Percentiles rank a stretch among this genome's conserved stretches.
phyloP scores from a whole-genome alignment of 768 basidiomycete species.

The Agrocybe praecox region DNA sequence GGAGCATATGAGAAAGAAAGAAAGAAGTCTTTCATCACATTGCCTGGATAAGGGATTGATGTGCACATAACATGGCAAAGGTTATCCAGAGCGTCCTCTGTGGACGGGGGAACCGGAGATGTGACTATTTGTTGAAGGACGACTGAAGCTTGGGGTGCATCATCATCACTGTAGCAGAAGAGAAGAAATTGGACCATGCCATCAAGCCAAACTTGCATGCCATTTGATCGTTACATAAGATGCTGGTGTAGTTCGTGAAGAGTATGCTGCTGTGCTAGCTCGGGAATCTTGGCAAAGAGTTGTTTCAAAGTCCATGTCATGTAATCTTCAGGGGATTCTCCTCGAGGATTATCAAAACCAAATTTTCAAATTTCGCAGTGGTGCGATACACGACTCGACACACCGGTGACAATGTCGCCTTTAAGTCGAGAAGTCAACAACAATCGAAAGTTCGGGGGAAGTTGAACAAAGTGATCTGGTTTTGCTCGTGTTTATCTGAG shows the following conservation, averaged over 20 bases:
- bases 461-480: background rate
- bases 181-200: background rate
- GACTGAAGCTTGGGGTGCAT: background rate
- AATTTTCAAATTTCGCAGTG: background rate
- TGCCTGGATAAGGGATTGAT: background rate
- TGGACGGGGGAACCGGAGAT: background rate
- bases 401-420: background rate
- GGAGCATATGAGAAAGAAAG: background rate
- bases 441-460: slow-evolving; percentile 8
- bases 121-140: background rate
- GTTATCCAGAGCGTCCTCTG: background rate
- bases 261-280: background rate
- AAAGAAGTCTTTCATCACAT: background rate
- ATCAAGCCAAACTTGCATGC: background rate
- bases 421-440: slow-evolving; percentile 1
- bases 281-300: background rate
- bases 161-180: background rate
- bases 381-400: background rate
- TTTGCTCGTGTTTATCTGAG: background rate
- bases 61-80: background rate
- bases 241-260: background rate
- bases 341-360: background rate
- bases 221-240: background rate
- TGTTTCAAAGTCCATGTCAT: background rate
- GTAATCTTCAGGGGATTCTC: background rate